These are phyloP conservation scores for Neurospora sp. DNA, from an alignment of 2,329 filamentous ascomycete species.

Conservation along the genomic window DNA sequence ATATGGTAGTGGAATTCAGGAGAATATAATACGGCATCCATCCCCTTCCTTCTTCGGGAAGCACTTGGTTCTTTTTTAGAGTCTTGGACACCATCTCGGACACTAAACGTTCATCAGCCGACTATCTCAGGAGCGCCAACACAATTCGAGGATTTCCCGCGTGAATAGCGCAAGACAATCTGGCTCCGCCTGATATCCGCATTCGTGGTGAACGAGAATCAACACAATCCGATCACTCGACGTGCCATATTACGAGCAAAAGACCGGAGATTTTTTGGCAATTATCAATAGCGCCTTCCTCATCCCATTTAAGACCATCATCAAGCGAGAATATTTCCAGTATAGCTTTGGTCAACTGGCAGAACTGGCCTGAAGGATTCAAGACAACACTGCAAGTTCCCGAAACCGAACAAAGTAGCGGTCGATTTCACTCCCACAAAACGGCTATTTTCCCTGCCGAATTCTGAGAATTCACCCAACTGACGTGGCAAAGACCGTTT, in stretches of 20 bases:
- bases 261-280: not conserved
- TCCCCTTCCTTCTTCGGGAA: not conserved
- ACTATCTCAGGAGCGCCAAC: not conserved
- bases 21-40: not conserved
- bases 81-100: not conserved
- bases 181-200: not conserved
- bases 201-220: not conserved
- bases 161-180: not conserved
- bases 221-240: not conserved
- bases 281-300: not conserved
- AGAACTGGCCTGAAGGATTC: too few species aligned
- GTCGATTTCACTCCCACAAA: not conserved
- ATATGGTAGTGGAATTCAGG: too few species aligned
- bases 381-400: not conserved
- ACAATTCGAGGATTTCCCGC: not conserved
- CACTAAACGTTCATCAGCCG: not conserved
- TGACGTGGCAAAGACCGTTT: not conserved
- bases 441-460: not conserved
- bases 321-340: not conserved
- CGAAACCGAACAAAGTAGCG: not conserved
- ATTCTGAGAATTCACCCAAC: not conserved
- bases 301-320: not conserved
- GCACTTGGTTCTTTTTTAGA: not conserved
- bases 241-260: not conserved
- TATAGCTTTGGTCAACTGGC: not conserved